phyloP scores from a whole-genome alignment of 1,139 yeast species.

The Ashbya aceris region DNA sequence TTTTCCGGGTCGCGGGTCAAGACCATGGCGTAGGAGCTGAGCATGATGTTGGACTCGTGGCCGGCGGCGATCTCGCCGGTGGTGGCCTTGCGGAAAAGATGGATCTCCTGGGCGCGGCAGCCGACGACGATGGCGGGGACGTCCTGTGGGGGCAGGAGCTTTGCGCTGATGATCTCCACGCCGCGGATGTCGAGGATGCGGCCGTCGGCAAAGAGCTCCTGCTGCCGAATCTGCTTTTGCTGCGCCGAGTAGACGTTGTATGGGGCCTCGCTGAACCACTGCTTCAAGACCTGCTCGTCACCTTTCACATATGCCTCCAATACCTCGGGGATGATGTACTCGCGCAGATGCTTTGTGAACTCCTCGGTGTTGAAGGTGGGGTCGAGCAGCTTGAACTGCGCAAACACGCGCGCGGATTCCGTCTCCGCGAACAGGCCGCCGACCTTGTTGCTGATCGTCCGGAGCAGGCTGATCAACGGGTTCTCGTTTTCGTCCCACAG shows the following conservation, averaged over 20 bases:
- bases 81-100: constrained; percentile 77
- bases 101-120: constrained; percentile 95
- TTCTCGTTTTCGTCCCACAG: constrained; percentile 91
- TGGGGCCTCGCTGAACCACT: constrained; percentile 96
- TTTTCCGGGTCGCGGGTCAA: constrained; percentile 89
- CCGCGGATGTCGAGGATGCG: constrained; percentile 90
- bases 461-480: constrained; percentile 71
- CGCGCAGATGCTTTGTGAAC: constrained; percentile 78
- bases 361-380: constrained; percentile 76
- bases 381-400: constrained; percentile 81
- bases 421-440: constrained; percentile 93
- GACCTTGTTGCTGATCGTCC: constrained; percentile 72
- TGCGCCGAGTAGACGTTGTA: constrained; percentile 90
- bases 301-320: constrained; percentile 93
- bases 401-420: constrained; percentile 85
- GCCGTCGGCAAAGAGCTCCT: constrained; percentile 87
- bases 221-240: constrained; percentile 86
- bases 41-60: constrained; percentile 83
- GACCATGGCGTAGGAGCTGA: constrained; percentile 94
- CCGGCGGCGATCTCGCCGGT: constrained; percentile 97
- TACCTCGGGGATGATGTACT: constrained; percentile 89
- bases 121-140: constrained; percentile 89
- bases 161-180: constrained; percentile 84
- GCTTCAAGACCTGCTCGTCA: constrained; percentile 70
- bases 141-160: constrained; percentile 83